These are phyloP conservation scores for Alternaria alternata DNA, from an alignment of 2,329 filamentous ascomycete species.

Conservation along the genomic window DNA sequence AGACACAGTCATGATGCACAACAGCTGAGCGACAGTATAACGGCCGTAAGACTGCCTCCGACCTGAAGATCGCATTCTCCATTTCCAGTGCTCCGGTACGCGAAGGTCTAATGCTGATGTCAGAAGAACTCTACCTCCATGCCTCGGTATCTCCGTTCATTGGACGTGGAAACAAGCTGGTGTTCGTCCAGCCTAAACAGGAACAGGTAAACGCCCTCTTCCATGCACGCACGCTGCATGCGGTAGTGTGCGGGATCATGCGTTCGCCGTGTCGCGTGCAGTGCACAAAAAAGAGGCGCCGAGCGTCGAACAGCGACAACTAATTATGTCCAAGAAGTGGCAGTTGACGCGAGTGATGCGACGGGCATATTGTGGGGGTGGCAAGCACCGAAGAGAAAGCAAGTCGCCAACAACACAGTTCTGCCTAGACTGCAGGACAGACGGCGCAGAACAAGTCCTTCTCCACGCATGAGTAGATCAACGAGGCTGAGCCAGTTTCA, in stretches of 20 bases:
- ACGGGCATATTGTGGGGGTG: background rate
- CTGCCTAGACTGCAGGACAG: background rate
- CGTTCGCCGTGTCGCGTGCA: conserved; percentile 4
- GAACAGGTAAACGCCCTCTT: background rate
- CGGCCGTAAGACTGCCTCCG: background rate
- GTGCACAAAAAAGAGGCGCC: background rate
- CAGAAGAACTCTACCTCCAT: background rate
- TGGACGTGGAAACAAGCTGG: background rate
- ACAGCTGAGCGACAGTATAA: background rate
- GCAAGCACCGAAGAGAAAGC: background rate
- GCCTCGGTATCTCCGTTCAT: background rate
- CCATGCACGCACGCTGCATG: conserved; percentile 3
- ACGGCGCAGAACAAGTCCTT: background rate
- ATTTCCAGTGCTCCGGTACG: background rate
- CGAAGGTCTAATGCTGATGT: background rate
- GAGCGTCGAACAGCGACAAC: background rate
- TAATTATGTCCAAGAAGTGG: background rate
- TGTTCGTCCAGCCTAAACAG: background rate
- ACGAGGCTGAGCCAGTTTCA: background rate
- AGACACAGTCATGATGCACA: background rate
- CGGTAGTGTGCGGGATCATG: conserved; percentile 7
- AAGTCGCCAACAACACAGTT: background rate
- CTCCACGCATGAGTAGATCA: background rate
- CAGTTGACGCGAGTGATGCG: background rate
- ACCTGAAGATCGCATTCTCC: background rate